Evolutionary conservation across 176 grass and related monocot species (phyloP).

Genomic region (Aegilops longissima): DNA sequence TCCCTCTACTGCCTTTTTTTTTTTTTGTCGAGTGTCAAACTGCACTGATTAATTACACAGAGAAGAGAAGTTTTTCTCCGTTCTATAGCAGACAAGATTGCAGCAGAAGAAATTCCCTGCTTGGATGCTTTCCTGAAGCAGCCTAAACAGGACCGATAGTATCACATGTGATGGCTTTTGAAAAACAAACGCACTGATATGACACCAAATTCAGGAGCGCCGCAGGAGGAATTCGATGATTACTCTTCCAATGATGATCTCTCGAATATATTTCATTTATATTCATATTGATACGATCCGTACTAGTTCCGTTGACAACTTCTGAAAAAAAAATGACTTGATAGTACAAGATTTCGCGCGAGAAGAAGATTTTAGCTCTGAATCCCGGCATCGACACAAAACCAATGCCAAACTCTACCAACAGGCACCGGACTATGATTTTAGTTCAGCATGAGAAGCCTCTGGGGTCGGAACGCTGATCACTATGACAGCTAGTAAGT

Average conservation of each 20-base stretch:
- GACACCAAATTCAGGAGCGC: background rate
- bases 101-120: background rate
- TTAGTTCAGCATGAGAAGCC: background rate
- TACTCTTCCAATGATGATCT: background rate
- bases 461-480: background rate
- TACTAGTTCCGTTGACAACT: background rate
- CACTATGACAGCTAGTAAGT: slow-evolving; percentile 43
- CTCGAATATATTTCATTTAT: background rate
- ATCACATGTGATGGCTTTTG: background rate
- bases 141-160: too few species aligned
- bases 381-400: background rate
- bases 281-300: background rate
- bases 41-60: too few species aligned
- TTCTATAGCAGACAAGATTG: background rate
- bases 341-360: background rate
- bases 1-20: too few species aligned
- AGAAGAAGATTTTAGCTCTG: background rate
- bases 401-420: background rate
- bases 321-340: background rate
- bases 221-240: background rate
- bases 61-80: too few species aligned
- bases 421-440: background rate
- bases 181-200: background rate
- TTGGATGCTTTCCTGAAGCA: too few species aligned
- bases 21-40: too few species aligned